phyloP scores from a whole-genome alignment of 257 asterid species.

The Fraxinus cuspidata region DNA sequence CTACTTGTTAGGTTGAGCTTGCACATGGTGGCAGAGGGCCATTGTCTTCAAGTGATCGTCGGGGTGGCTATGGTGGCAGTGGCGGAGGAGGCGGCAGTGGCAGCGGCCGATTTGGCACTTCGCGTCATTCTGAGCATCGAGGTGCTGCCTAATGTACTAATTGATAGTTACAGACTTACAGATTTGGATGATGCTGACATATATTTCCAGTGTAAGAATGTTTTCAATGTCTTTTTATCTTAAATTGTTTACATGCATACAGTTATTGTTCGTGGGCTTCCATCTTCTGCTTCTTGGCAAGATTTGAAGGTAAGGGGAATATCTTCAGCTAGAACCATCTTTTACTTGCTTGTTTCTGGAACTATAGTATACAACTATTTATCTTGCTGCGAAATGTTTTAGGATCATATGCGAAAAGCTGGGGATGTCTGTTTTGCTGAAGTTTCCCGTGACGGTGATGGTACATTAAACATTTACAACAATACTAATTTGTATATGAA shows the following conservation, averaged over 20 bases:
- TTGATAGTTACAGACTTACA: not conserved
- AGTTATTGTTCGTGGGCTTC: conserved; percentile 96
- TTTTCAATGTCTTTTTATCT: conserved; percentile 7
- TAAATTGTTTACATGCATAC: conserved; percentile 21
- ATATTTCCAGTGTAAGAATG: conserved; percentile 1
- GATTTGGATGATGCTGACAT: conserved; percentile 1
- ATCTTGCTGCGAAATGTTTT: conserved; percentile 26
- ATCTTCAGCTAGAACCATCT: not conserved
- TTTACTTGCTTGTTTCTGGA: not conserved
- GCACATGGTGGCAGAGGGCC: conserved; percentile 99
- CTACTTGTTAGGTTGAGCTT: conserved; percentile 67
- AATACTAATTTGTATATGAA: conserved; percentile 10
- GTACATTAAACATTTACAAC: conserved; percentile 37
- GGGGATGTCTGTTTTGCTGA: conserved; percentile 99
- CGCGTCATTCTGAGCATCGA: conserved; percentile 95
- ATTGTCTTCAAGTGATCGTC: conserved; percentile 92
- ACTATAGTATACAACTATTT: conserved; percentile 11
- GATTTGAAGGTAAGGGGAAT: conserved; percentile 83
- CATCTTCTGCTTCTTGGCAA: conserved; percentile 99
- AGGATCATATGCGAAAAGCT: conserved; percentile 99
- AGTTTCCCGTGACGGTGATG: conserved; percentile 95
- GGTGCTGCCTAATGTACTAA: conserved; percentile 43
- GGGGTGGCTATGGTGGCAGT: conserved; percentile 68
- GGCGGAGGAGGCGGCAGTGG: conserved; percentile 52
- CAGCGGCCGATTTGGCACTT: conserved; percentile 65